phyloP scores from a whole-genome alignment of 495 filamentous ascomycete species.

The Copromyces sp. region DNA sequence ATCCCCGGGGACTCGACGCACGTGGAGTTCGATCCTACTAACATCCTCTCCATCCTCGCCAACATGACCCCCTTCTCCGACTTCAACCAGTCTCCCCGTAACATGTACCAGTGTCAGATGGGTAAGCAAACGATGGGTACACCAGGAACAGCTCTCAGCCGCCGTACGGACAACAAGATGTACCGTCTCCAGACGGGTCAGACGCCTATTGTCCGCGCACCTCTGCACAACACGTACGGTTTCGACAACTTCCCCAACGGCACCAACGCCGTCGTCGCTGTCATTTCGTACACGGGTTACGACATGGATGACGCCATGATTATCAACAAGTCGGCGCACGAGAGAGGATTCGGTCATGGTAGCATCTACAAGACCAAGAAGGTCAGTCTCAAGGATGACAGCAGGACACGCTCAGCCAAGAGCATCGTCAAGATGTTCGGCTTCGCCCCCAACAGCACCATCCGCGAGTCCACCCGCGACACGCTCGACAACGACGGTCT shows the following conservation, averaged over 20 bases:
- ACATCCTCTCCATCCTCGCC: conserved; percentile 93
- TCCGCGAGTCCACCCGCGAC: conserved; percentile 53
- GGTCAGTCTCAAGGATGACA: conserved; percentile 65
- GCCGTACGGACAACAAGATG: conserved; percentile 93
- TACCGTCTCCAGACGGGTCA: conserved; percentile 94
- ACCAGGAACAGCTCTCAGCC: conserved; percentile 71
- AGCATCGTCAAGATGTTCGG: conserved; percentile 70
- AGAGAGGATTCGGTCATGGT: conserved; percentile 93
- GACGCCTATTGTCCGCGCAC: conserved; percentile 85
- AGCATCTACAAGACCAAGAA: conserved; percentile 97
- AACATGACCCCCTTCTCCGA: conserved; percentile 99
- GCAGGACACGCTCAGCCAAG: conserved; percentile 41
- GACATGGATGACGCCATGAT: conserved; percentile 99
- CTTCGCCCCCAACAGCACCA: conserved; percentile 59
- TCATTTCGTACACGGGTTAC: conserved; percentile 97
- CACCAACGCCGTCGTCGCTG: conserved; percentile 92
- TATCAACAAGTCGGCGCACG: conserved; percentile 93
- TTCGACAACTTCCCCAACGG: conserved; percentile 98
- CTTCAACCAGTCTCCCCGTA: conserved; percentile 96
- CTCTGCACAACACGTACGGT: conserved; percentile 89
- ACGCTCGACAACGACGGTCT: conserved; percentile 80
- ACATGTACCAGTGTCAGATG: conserved; percentile 99
- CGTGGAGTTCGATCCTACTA: conserved; percentile 89
- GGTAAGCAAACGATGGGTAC: conserved; percentile 99
- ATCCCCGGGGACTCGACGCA: conserved; percentile 81